Evolutionary conservation across 208 protist species (phyloP), one percentile per base, ranked within the genome.

Genomic region (Vickermania spadyakhi): DNA sequence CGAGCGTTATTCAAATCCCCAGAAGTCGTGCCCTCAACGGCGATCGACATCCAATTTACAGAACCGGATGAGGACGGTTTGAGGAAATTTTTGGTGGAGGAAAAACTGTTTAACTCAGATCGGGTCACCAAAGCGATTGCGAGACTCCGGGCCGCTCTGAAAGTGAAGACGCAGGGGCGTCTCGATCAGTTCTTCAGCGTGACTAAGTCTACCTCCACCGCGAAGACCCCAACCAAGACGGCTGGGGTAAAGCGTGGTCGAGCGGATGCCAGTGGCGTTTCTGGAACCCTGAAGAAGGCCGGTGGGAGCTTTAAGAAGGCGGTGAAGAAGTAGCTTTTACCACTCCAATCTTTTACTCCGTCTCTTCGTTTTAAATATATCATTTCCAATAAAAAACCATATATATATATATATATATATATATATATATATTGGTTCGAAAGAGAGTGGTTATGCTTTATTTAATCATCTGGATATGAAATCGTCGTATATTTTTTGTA

Each of bases 91-190:
- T 77, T 99, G 23, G 87, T 97, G 7, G 62, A 89, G 23, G 97
- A 99, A 66, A 99, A 99, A 71, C 68, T 90, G 22, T 99, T 99
- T 74, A 91, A 93, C 58, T 83, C 89, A 23, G 91, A 96, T 5
- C 79, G 93, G 25, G 88, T 97, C 4, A 53, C 75, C 53, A 91
- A 91, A 49, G 86, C 79, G 7, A 84, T 96, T 51, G 67, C 83
- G 18, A 87, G 90, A 29, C 73, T 97, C 3, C 69, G 75, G 23
- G 77, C 72, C 11, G 78, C 84, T 14, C 56, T 93, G 23, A 70
- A 56, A 18, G 77, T 80, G 56, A 95, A 95, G 66, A 84, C 84
- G 28, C 91, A 96, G 55, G 81, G 75, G 2, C 80, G 91, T 13
- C 78, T 96, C n/a, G 91, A 96, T 58, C 75, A 79, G 62, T 96